phyloP scores from a whole-genome alignment of 1,284 basidiomycete species.

The Gymnopus androsaceus region DNA sequence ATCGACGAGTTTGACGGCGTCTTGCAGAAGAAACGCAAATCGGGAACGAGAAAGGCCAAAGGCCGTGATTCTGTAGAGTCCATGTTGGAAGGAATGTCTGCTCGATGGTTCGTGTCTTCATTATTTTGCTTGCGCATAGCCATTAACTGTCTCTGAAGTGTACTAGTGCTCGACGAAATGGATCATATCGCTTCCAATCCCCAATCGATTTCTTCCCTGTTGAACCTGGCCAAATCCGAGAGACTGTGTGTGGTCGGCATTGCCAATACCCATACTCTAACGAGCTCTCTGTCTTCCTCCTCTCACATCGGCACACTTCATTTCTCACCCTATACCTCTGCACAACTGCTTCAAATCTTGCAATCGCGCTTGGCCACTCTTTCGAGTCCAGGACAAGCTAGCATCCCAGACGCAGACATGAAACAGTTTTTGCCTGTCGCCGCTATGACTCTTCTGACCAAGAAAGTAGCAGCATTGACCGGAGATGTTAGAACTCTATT shows the following conservation, averaged over 20 bases:
- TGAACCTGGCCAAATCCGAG: slow-evolving; percentile 54
- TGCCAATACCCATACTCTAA: slow-evolving; percentile 80
- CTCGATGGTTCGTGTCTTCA: slow-evolving; percentile 57
- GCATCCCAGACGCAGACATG: slow-evolving; percentile 13
- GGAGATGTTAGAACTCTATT: slow-evolving; percentile 78
- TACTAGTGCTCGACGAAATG: slow-evolving; percentile 78
- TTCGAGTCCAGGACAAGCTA: slow-evolving; percentile 29
- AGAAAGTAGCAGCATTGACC: slow-evolving; percentile 75
- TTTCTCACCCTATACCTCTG: slow-evolving; percentile 72
- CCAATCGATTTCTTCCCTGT: slow-evolving; percentile 58
- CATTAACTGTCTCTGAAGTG: slow-evolving; percentile 39
- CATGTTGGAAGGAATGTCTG: slow-evolving; percentile 38
- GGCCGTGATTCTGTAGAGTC: slow-evolving; percentile 48
- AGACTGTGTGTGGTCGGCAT: slow-evolving; percentile 72
- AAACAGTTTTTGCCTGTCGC: slow-evolving; percentile 62
- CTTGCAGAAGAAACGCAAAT: slow-evolving; percentile 12
- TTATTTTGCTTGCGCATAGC: background rate
- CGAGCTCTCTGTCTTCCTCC: slow-evolving; percentile 41
- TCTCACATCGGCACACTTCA: slow-evolving; percentile 64
- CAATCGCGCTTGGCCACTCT: slow-evolving; percentile 54
- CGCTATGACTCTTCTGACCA: slow-evolving; percentile 66
- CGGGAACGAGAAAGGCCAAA: slow-evolving; percentile 33
- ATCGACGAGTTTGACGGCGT: slow-evolving; percentile 51
- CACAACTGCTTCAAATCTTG: slow-evolving; percentile 67
- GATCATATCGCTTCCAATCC: slow-evolving; percentile 69